phyloP scores from a whole-genome alignment of 192 early-diverging fungal species.

The Gryganskiella cystojenkinii region DNA sequence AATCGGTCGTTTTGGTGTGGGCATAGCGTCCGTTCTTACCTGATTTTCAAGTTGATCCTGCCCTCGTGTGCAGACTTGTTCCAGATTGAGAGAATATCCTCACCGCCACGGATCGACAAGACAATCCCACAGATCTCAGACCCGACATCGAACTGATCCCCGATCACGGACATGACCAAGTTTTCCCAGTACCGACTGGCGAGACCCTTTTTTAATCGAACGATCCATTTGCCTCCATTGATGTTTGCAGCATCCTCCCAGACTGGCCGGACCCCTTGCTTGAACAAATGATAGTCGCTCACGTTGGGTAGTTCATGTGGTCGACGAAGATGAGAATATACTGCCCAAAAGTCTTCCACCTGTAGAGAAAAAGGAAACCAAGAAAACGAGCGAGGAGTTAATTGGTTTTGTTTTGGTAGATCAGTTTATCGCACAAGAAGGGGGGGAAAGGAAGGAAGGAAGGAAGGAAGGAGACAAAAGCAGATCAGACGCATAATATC shows the following conservation, averaged over 20 bases:
- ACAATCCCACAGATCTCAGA: slow-evolving; percentile 94
- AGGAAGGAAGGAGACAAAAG: not conserved
- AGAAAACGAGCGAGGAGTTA: not conserved
- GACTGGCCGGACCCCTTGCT: slow-evolving; percentile 90
- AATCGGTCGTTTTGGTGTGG: not conserved
- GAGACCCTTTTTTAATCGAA: slow-evolving; percentile 91
- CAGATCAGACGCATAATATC: not conserved
- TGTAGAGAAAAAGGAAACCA: slow-evolving; percentile 24
- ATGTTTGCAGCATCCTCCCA: slow-evolving; percentile 94
- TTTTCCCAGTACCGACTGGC: slow-evolving; percentile 93
- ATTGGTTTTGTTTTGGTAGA: not conserved
- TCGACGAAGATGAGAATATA: slow-evolving; percentile 82
- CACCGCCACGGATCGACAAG: slow-evolving; percentile 89
- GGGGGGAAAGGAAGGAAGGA: not conserved
- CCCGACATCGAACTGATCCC: slow-evolving; percentile 90
- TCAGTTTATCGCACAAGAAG: not conserved
- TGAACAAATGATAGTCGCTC: slow-evolving; percentile 94
- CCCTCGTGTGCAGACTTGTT: slow-evolving; percentile 88
- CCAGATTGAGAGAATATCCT: slow-evolving; percentile 97
- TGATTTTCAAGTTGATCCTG: slow-evolving; percentile 84
- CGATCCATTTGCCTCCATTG: slow-evolving; percentile 96
- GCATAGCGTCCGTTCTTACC: slow-evolving; percentile 58
- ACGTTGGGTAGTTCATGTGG: slow-evolving; percentile 87
- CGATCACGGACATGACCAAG: slow-evolving; percentile 86
- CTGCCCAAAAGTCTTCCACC: slow-evolving; percentile 85